Conservation (phyloP, 148 eudicot species). For the Silene latifolia region DNA sequence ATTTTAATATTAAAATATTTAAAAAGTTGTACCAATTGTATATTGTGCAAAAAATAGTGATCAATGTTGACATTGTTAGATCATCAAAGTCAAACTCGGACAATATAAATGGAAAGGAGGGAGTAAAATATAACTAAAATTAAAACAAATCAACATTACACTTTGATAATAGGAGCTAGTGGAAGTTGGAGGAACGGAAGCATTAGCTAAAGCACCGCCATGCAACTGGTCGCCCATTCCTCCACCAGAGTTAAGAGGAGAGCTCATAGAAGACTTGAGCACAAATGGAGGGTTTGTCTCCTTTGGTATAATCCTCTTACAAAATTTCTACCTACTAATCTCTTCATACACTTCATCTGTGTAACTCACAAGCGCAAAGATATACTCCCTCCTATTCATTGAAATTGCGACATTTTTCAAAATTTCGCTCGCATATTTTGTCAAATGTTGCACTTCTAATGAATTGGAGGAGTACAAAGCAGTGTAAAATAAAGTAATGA, state of each 20-base stretch:
- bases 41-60: too few relatives aligned
- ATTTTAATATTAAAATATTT: too few relatives aligned
- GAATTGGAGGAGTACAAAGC: neutral
- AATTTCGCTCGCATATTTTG: too few relatives aligned
- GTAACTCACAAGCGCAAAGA: neutral
- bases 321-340: neutral
- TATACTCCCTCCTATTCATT: too few relatives aligned
- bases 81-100: neutral
- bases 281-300: slow-evolving; percentile 90
- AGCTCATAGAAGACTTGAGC: slow-evolving; percentile 65
- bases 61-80: too few relatives aligned
- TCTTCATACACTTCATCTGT: neutral
- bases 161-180: slow-evolving; percentile 58
- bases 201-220: slow-evolving; percentile 68
- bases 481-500: neutral
- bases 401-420: too few relatives aligned
- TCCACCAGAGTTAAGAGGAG: slow-evolving; percentile 83
- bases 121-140: neutral
- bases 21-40: too few relatives aligned
- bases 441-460: too few relatives aligned
- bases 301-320: slow-evolving; percentile 50
- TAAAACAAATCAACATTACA: slow-evolving; percentile 3
- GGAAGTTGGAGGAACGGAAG: slow-evolving; percentile 57
- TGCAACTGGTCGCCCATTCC: slow-evolving; percentile 94
- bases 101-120: neutral